Evolutionary conservation across 345 rosid genomes (phyloP).

Genomic region (Mercurialis annua): DNA sequence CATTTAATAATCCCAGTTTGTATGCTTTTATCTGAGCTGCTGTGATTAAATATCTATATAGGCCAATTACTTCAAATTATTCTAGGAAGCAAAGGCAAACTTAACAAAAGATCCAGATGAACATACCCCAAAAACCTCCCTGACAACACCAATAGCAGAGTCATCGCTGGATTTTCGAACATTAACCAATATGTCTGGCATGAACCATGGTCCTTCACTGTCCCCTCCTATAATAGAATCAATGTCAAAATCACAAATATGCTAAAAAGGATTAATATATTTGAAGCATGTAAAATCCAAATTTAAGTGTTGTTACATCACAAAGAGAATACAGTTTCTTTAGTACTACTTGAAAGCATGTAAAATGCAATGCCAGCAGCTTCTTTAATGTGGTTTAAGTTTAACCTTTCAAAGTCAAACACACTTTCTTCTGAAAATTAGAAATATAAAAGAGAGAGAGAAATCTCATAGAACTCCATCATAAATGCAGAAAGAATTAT

Average conservation of each 20-base stretch:
- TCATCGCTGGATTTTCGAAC: conserved; percentile 66
- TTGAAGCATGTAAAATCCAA: not conserved
- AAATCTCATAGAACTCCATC: too few species aligned
- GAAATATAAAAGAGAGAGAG: too few species aligned
- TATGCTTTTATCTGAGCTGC: not conserved
- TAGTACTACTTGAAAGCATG: not conserved
- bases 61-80: not conserved
- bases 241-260: not conserved
- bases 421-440: too few species aligned
- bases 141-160: conserved; percentile 55
- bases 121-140: conserved; percentile 79
- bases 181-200: conserved; percentile 83
- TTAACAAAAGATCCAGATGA: not conserved
- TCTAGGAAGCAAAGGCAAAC: not conserved
- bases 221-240: conserved; percentile 58
- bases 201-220: conserved; percentile 72
- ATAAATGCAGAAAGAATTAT: too few species aligned
- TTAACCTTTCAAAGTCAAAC: too few species aligned
- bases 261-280: not conserved
- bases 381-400: too few species aligned
- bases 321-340: not conserved
- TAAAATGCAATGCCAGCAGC: not conserved
- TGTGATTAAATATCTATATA: not conserved
- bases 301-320: not conserved
- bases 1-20: not conserved